Evolutionary conservation across 2,329 filamentous ascomycete species (phyloP).

Genomic region (Huntiella omanensis): DNA sequence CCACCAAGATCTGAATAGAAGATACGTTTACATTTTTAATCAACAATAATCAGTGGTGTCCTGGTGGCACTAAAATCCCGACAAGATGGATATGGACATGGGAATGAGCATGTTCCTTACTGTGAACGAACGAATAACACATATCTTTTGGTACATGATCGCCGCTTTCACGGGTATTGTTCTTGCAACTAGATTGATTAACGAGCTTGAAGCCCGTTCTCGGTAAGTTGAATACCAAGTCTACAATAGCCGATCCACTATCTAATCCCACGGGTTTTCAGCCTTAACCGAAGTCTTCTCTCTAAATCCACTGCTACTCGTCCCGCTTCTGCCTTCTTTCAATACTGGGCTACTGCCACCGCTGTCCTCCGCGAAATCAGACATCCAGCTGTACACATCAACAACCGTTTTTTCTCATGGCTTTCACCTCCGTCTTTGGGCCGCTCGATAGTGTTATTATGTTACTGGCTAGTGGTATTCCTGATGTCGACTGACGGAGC

Average conservation of each 20-base stretch:
- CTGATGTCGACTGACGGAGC: conserved; percentile 35
- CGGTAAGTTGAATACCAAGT: conserved; percentile 19
- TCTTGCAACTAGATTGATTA: conserved; percentile 23
- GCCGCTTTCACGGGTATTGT: conserved; percentile 28
- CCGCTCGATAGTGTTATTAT: conserved; percentile 31
- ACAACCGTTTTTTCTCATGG: conserved; percentile 30
- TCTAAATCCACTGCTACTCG: conserved; percentile 26
- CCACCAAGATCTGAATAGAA: too few relatives aligned
- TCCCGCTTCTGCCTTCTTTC: conserved; percentile 26
- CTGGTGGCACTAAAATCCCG: too few relatives aligned
- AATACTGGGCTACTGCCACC: conserved; percentile 39
- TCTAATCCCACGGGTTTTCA: conserved; percentile 14
- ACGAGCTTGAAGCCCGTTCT: conserved; percentile 22
- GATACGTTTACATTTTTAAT: too few relatives aligned
- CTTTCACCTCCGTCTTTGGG: conserved; percentile 39
- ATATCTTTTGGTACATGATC: conserved; percentile 40
- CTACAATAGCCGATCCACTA: background rate
- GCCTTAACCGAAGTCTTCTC: conserved; percentile 24
- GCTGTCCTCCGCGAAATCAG: conserved; percentile 36
- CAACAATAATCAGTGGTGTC: too few relatives aligned
- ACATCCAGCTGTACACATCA: conserved; percentile 30
- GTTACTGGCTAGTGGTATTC: conserved; percentile 40
- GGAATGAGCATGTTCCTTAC: conserved; percentile 22
- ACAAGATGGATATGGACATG: conserved; percentile 13
- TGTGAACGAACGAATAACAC: conserved; percentile 28